Conservation (phyloP, 2,329 filamentous ascomycete genomes). For the Intubia oerlemansii region DNA sequence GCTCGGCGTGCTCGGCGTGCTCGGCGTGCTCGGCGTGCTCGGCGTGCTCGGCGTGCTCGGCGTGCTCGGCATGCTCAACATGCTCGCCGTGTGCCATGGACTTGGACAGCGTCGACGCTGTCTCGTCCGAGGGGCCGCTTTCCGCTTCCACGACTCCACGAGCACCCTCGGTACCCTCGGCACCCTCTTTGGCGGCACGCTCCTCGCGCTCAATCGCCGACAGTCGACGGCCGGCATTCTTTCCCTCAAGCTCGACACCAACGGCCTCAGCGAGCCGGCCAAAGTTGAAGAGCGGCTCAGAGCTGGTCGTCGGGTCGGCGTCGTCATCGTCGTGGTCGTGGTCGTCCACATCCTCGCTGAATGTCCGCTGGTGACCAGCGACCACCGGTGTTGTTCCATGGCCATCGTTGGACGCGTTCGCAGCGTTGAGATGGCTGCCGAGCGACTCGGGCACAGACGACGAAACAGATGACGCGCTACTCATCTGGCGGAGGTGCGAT, state of each 20-base stretch:
- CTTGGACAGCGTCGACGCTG: too few species aligned
- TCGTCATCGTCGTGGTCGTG: slow-evolving; percentile 12
- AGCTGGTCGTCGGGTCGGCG: slow-evolving; percentile 21
- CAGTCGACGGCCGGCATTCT: slow-evolving; percentile 16
- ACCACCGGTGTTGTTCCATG: too few species aligned
- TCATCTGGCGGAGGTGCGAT: slow-evolving; percentile 63
- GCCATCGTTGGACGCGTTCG: too few species aligned
- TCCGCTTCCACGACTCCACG: too few species aligned
- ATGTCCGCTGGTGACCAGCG: too few species aligned
- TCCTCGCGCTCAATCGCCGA: slow-evolving; percentile 11
- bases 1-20: slow-evolving; percentile 7
- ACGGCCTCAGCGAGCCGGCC: slow-evolving; percentile 71
- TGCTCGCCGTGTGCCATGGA: too few species aligned
- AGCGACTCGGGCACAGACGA: slow-evolving; percentile 62
- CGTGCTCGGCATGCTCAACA: slow-evolving; percentile 3
- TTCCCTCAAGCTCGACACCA: slow-evolving; percentile 35
- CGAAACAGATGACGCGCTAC: slow-evolving; percentile 64
- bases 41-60: neutral
- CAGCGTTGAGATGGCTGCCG: too few species aligned
- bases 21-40: slow-evolving; percentile 15
- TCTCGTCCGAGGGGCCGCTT: too few species aligned
- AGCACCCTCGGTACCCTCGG: too few species aligned
- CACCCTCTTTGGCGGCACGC: too few species aligned
- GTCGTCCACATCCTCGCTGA: slow-evolving; percentile 15
- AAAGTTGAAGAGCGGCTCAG: slow-evolving; percentile 83